A percentile compares a stretch with the other conserved stretches of the same genome.
Evolutionary conservation across 2,329 filamentous ascomycete species (phyloP).

Genomic region (Sarocladiaceae sp.): DNA sequence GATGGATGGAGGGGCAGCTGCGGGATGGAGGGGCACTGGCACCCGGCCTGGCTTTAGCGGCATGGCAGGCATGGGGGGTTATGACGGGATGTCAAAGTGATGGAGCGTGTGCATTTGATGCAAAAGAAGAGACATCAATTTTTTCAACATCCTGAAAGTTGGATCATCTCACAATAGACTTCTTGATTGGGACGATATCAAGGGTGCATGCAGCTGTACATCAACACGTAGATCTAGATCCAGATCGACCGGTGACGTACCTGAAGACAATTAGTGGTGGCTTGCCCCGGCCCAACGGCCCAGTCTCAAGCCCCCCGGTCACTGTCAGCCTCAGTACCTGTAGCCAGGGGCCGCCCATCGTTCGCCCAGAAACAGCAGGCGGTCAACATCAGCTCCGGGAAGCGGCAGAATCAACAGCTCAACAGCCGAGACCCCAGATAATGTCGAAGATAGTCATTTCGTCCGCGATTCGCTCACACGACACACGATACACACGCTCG

Average conservation of each 20-base stretch:
- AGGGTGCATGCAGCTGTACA: too few species aligned
- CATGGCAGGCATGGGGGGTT: not conserved
- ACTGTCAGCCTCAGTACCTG: not conserved
- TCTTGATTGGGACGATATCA: too few species aligned
- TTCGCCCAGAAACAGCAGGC: constrained; percentile 1
- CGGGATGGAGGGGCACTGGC: constrained; percentile 11
- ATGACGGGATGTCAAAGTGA: not conserved
- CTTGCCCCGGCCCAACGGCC: constrained; percentile 1
- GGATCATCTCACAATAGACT: not conserved
- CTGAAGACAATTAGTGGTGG: too few species aligned
- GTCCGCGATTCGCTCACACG: not conserved
- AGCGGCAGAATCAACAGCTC: constrained; percentile 7
- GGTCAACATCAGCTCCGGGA: not conserved
- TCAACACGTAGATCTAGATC: too few species aligned
- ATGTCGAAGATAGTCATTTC: not conserved
- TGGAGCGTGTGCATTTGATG: not conserved
- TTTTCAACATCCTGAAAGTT: not conserved
- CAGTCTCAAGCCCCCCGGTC: too few species aligned
- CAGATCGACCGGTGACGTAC: constrained; percentile 5
- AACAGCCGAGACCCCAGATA: not conserved
- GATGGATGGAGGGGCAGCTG: constrained; percentile 11
- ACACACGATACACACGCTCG: not conserved
- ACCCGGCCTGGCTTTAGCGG: not conserved
- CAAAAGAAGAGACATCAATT: too few species aligned
- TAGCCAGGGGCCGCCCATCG: constrained; percentile 6